phyloP scores from a whole-genome alignment of 75 land plant genomes.

The Cupressus sempervirens region DNA sequence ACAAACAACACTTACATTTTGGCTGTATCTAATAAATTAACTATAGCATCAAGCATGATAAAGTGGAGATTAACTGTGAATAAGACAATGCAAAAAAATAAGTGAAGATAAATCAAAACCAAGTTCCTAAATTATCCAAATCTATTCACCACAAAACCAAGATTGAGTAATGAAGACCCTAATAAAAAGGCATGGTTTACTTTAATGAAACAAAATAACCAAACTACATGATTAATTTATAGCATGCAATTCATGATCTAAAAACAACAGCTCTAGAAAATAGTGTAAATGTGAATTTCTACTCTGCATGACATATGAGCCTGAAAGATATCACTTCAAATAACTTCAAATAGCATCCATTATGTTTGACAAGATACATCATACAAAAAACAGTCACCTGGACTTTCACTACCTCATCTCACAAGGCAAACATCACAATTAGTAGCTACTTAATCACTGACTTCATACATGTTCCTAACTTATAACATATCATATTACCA shows the following conservation, averaged over 20 bases:
- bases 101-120: background rate
- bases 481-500: background rate
- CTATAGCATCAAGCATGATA: background rate
- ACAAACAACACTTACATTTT: background rate
- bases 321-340: background rate
- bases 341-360: background rate
- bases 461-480: background rate
- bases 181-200: background rate
- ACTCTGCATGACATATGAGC: background rate
- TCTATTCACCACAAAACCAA: too few species aligned
- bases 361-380: background rate
- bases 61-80: background rate
- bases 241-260: background rate
- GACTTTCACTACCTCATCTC: background rate
- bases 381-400: background rate
- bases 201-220: background rate
- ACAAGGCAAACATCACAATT: background rate
- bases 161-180: too few species aligned
- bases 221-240: background rate
- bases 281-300: too few species aligned
- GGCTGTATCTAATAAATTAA: background rate
- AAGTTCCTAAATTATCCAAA: too few species aligned
- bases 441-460: background rate
- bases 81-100: background rate
- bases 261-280: background rate